phyloP scores from a whole-genome alignment of 768 basidiomycete genomes.

The Daedaleopsis nitida region DNA sequence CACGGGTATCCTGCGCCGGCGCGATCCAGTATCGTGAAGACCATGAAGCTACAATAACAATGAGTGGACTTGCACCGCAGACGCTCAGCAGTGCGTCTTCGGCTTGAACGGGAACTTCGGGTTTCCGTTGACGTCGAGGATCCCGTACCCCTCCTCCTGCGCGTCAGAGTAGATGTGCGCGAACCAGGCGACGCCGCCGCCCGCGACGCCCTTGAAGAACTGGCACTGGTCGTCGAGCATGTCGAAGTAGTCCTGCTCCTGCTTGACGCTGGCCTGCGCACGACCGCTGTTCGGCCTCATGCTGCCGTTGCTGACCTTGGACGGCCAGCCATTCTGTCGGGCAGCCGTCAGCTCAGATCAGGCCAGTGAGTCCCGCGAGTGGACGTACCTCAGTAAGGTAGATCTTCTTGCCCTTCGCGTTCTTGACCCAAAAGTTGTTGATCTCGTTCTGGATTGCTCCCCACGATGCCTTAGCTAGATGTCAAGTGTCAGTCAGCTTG shows the following conservation, averaged over 20 bases:
- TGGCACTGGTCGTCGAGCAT: conserved; percentile 66
- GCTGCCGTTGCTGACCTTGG: conserved; percentile 49
- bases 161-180: too few species aligned
- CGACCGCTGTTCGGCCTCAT: conserved; percentile 65
- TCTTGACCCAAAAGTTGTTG: conserved; percentile 61
- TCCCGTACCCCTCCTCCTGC: too few species aligned
- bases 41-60: too few species aligned
- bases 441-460: conserved; percentile 58
- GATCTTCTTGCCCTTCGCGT: conserved; percentile 71
- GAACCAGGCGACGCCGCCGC: conserved; percentile 67
- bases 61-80: too few species aligned
- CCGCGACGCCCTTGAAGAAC: conserved; percentile 57
- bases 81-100: too few species aligned
- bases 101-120: too few species aligned
- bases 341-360: too few species aligned
- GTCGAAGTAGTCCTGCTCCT: conserved; percentile 65
- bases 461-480: conserved; percentile 59
- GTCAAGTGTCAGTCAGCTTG: not conserved
- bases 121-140: too few species aligned
- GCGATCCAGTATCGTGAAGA: too few species aligned
- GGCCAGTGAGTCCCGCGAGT: too few species aligned
- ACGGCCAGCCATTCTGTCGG: conserved; percentile 64
- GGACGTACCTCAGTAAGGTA: conserved; percentile 63
- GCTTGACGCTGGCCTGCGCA: conserved; percentile 63
- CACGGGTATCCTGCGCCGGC: too few species aligned